phyloP scores from a whole-genome alignment of 2,329 filamentous ascomycete genomes.

The Pseudonectria foliicola region DNA sequence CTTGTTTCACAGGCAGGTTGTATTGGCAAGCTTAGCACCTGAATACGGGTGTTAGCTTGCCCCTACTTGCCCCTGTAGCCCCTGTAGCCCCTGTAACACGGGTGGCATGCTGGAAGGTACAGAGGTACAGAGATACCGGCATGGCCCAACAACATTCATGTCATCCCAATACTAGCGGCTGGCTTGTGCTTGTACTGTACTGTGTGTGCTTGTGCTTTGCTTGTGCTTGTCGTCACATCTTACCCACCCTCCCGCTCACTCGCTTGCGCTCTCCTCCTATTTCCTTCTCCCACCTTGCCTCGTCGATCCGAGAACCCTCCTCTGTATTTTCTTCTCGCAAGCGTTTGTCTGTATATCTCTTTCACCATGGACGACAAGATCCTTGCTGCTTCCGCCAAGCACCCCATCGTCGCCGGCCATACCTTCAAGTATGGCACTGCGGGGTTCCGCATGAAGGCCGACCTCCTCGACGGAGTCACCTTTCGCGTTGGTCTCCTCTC shows the following conservation, averaged over 20 bases:
- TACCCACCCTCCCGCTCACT: not conserved
- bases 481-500: constrained; percentile 89
- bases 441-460: constrained; percentile 63
- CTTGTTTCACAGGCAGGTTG: too few relatives aligned
- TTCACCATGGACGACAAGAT: constrained; percentile 48
- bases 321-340: not conserved
- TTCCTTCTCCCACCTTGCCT: constrained; percentile 3
- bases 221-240: not conserved
- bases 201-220: too few relatives aligned
- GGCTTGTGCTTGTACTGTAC: not conserved
- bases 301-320: not conserved
- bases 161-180: not conserved
- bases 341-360: constrained; percentile 1
- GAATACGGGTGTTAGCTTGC: too few relatives aligned
- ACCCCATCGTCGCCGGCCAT: constrained; percentile 50
- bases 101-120: too few relatives aligned
- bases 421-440: constrained; percentile 60
- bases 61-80: too few relatives aligned
- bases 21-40: too few relatives aligned
- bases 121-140: too few relatives aligned
- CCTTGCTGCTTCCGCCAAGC: constrained; percentile 54
- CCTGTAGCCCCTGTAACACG: too few relatives aligned
- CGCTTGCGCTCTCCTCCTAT: constrained; percentile 4
- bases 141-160: too few relatives aligned
- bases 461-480: constrained; percentile 83